These are phyloP conservation scores for Vararia minispora DNA, from an alignment of 768 basidiomycete species.

Conservation along the genomic window DNA sequence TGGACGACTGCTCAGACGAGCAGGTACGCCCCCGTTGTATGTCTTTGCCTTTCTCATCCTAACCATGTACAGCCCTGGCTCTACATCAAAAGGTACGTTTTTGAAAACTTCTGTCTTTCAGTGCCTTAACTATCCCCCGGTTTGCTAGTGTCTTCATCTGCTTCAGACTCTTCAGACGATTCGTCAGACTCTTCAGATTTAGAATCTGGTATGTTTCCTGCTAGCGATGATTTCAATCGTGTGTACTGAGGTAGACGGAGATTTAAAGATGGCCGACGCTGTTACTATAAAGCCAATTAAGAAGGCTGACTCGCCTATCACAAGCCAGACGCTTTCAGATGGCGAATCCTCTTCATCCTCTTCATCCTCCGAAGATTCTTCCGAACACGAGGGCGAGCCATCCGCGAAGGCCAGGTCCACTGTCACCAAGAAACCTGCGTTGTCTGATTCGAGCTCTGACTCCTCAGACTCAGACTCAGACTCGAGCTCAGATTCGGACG, in stretches of 20 bases:
- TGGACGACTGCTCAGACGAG: slow-evolving; percentile 38
- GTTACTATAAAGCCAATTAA: too few relatives aligned
- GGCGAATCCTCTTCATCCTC: not conserved
- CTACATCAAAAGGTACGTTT: slow-evolving; percentile 18
- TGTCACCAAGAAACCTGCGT: too few relatives aligned
- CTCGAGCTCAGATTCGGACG: slow-evolving; percentile 18
- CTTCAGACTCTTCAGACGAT: slow-evolving; percentile 18
- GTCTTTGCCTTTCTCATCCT: not conserved
- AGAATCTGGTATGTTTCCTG: not conserved
- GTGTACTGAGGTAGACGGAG: too few relatives aligned
- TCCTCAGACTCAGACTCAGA: slow-evolving; percentile 21
- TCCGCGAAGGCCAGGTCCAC: too few relatives aligned
- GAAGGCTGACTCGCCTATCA: too few relatives aligned
- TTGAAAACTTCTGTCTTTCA: not conserved
- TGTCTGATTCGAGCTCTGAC: slow-evolving; percentile 18
- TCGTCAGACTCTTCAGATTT: slow-evolving; percentile 17
- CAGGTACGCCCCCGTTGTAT: not conserved
- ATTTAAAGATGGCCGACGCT: too few relatives aligned
- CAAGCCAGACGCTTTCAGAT: not conserved
- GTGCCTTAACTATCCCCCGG: not conserved
- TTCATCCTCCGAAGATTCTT: not conserved
- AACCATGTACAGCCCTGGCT: not conserved
- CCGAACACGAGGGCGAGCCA: slow-evolving; percentile 14
- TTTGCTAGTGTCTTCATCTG: slow-evolving; percentile 9
- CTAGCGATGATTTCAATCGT: too few relatives aligned